Percentiles rank a stretch among this genome's conserved stretches.
Evolutionary conservation across 1,284 basidiomycete genomes (phyloP).

Genomic region (Apiotrichum brassicae): DNA sequence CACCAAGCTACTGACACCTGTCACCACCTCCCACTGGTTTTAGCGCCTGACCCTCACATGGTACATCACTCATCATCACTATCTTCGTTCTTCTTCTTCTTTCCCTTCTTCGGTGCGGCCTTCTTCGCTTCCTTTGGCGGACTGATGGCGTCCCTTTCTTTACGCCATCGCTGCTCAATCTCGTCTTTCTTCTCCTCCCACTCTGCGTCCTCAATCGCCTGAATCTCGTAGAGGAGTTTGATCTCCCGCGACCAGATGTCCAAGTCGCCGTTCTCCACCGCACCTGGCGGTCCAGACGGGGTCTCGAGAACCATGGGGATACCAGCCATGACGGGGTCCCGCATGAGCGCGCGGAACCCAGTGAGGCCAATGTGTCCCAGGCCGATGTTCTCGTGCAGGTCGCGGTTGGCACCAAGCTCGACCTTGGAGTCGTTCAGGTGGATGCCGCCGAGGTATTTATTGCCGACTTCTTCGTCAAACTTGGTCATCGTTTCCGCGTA

Average conservation of each 20-base stretch:
- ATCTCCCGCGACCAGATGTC: constrained; percentile 70
- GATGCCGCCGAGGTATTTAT: constrained; percentile 67
- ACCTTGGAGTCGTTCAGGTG: constrained; percentile 80
- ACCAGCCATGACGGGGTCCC: constrained; percentile 59
- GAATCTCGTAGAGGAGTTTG: constrained; percentile 46
- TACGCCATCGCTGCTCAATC: constrained; percentile 32
- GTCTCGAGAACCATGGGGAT: constrained; percentile 81
- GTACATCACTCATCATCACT: constrained; percentile 9
- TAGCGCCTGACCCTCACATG: too few relatives aligned
- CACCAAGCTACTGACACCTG: too few relatives aligned
- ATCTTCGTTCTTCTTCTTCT: constrained; percentile 16
- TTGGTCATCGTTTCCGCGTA: constrained; percentile 49
- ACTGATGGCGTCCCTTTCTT: constrained; percentile 33
- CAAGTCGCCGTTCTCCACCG: constrained; percentile 40
- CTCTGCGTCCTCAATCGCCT: constrained; percentile 34
- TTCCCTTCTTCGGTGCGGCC: constrained; percentile 19
- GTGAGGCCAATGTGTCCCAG: constrained; percentile 63
- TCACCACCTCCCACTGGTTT: too few relatives aligned
- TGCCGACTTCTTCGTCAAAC: constrained; percentile 63
- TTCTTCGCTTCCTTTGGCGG: constrained; percentile 35
- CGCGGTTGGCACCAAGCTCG: constrained; percentile 59
- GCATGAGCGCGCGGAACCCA: constrained; percentile 62
- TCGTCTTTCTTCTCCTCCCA: constrained; percentile 34
- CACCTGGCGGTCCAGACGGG: constrained; percentile 42
- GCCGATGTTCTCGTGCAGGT: constrained; percentile 79